A percentile compares a stretch with the other conserved stretches of the same genome.
Conservation (phyloP, 2,329 filamentous ascomycete genomes). For the Neonectria ditissima region DNA sequence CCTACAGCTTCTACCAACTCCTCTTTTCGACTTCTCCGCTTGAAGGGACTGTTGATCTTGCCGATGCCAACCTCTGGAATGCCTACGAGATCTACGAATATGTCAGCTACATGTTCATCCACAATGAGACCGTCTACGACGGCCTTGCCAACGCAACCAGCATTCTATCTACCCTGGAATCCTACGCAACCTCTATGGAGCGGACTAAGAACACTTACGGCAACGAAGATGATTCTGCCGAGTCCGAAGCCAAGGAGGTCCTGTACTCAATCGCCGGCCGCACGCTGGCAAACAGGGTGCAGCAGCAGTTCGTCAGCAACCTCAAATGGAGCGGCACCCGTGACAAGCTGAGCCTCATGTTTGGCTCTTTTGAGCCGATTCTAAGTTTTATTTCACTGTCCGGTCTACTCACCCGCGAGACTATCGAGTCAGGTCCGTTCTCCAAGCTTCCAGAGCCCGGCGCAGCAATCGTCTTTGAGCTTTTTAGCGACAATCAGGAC, state of each 20-base stretch:
- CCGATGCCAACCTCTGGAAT: conserved; percentile 57
- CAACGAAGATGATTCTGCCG: conserved; percentile 56
- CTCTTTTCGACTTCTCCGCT: conserved; percentile 56
- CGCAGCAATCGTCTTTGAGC: conserved; percentile 80
- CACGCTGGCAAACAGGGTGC: conserved; percentile 61
- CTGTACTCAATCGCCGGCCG: conserved; percentile 65
- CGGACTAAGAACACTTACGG: conserved; percentile 67
- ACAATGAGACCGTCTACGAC: conserved; percentile 59
- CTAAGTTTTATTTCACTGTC: conserved; percentile 66
- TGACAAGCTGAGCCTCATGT: conserved; percentile 64
- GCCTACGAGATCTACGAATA: conserved; percentile 68
- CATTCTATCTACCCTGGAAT: conserved; percentile 61
- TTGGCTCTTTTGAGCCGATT: conserved; percentile 67
- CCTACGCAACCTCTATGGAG: conserved; percentile 76
- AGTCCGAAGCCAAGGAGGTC: conserved; percentile 49
- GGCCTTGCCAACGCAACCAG: conserved; percentile 51
- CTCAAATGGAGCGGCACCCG: conserved; percentile 53
- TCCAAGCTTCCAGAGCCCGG: conserved; percentile 72
- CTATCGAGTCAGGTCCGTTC: conserved; percentile 58
- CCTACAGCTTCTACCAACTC: conserved; percentile 55
- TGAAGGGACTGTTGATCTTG: conserved; percentile 50
- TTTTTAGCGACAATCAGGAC: conserved; percentile 51
- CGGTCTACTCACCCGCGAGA: conserved; percentile 60
- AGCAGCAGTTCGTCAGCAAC: conserved; percentile 56
- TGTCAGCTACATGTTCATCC: conserved; percentile 64